Base-by-base conservation (phyloP, 352 stramenopile species). In the Peronospora destructor region DNA sequence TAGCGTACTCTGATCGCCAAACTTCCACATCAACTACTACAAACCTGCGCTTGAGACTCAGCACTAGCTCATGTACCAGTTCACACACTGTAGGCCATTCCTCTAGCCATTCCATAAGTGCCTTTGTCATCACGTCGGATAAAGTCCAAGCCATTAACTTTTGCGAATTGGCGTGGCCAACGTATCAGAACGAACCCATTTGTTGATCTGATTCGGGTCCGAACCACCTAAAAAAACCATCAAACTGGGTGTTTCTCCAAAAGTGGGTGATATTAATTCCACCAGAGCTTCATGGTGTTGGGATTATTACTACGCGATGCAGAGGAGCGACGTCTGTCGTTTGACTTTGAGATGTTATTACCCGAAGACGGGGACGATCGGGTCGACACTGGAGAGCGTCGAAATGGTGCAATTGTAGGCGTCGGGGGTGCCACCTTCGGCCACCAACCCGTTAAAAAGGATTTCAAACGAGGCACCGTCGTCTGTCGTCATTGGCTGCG, bases 401-500 rank as follows among this genome's bases (percentile, higher is more conserved):
- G 64, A 12, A 44, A 43, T 14, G 65, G 65, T 14, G 65, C 71
- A 8, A 53, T 68, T n/a, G 62, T 72, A 21, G 68, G 64, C 48
- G 62, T 76, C 17, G 60, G 59, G 37, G 70, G 64, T 16, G 66
- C 72, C 4, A 68, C 58, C 2, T 72, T 73, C 33, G 64, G 61
- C 1, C 58, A 59, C 14, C 30, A 47, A 6, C 54, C 53, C 16
- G 72, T 66, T 28, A 84, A 85, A 61, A 94, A 91, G 47, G 84
- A 94, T 56, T 91, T 94, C 41, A 94, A 94, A 61, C 81, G 84
- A 35, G 84, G 94, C 36, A 98, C 93, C 0, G 92, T 98, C 40
- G 95, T 98, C 23, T 98, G 95, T 67, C 90, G 94, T 53, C 95
- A 98, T 65, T 98, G 95, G 94, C 79, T 98, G 42, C 86, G 91